Evolutionary conservation across 208 protist species (phyloP).

Genomic region (Wallacemonas sp.): DNA sequence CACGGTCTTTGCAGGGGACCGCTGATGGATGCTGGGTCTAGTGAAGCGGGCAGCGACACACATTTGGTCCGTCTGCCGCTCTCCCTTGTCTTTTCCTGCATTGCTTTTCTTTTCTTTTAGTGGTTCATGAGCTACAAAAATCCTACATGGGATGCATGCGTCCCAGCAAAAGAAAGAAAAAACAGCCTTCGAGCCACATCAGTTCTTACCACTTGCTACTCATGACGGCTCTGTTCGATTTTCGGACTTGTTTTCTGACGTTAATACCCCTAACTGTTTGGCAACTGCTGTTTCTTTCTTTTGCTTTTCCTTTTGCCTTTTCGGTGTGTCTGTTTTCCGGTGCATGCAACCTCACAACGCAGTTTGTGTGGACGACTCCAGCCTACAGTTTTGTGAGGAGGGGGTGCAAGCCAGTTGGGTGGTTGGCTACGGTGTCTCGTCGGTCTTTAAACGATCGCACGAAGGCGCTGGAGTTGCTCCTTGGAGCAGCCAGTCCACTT

Average conservation of each 20-base stretch:
- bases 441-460: constrained; percentile 48
- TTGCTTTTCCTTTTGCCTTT: neutral
- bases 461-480: constrained; percentile 75
- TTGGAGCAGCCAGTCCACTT: constrained; percentile 90
- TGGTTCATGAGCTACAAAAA: constrained; percentile 13
- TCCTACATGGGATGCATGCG: constrained; percentile 14
- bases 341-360: too few relatives aligned
- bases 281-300: too few relatives aligned
- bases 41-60: too few relatives aligned
- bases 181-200: neutral
- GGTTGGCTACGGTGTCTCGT: neutral
- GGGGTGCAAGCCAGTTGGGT: too few relatives aligned
- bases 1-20: too few relatives aligned
- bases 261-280: neutral
- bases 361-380: too few relatives aligned
- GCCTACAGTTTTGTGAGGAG: too few relatives aligned
- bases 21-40: too few relatives aligned
- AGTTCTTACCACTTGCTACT: neutral
- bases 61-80: neutral
- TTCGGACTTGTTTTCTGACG: constrained; percentile 5
- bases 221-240: neutral
- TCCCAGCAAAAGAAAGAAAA: constrained; percentile 19
- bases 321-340: neutral
- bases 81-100: neutral
- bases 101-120: neutral